Conservation (phyloP, 495 filamentous ascomycete genomes). For the Glutinoglossum americanum region DNA sequence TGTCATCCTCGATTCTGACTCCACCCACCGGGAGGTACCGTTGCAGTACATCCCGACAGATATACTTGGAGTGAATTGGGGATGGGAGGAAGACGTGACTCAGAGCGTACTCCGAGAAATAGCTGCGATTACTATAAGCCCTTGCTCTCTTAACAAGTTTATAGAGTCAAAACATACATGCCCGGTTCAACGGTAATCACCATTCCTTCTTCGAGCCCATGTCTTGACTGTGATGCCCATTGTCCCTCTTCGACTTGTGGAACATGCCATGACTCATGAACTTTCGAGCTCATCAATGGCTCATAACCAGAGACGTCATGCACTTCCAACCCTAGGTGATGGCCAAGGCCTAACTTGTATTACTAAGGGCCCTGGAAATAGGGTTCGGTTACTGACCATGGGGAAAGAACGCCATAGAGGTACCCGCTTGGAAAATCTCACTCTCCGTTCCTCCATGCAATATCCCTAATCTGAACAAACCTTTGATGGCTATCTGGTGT, state of each 20-base stretch:
- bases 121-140: conserved; percentile 15
- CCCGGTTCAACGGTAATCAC: conserved; percentile 78
- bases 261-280: conserved; percentile 9
- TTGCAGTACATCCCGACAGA: conserved; percentile 48
- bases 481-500: too few species aligned
- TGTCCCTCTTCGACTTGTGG: not conserved
- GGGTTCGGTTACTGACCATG: too few species aligned
- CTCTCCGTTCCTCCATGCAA: too few species aligned
- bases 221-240: conserved; percentile 9
- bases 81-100: conserved; percentile 38
- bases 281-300: conserved; percentile 15
- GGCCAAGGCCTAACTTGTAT: too few species aligned
- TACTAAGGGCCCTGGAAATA: too few species aligned
- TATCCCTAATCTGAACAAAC: too few species aligned
- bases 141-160: not conserved
- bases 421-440: too few species aligned
- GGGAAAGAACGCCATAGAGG: too few species aligned
- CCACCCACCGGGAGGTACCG: conserved; percentile 64
- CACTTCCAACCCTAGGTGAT: conserved; percentile 71
- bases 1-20: conserved; percentile 81
- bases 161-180: conserved; percentile 7
- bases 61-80: conserved; percentile 41
- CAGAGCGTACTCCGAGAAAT: conserved; percentile 34
- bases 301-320: conserved; percentile 47
- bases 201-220: conserved; percentile 40